A percentile compares a stretch with the other conserved stretches of the same genome.
These are phyloP conservation scores for Luzula sylvatica DNA, from an alignment of 176 grass and related monocot genomes.

Conservation along the genomic window DNA sequence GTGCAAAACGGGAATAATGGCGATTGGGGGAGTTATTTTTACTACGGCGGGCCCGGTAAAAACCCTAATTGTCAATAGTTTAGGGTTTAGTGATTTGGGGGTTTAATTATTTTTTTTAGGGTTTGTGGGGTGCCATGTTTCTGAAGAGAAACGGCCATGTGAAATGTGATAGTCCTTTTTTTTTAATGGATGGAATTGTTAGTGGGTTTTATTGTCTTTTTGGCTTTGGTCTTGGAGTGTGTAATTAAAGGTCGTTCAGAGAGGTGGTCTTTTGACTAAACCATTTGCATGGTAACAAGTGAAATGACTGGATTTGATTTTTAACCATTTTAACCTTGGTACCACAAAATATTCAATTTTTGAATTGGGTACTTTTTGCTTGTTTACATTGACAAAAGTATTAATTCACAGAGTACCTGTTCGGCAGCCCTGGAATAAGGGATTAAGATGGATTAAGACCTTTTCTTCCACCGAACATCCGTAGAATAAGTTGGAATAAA, in stretches of 20 bases:
- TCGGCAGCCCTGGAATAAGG: too few species aligned
- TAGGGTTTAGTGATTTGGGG: slow-evolving; percentile 13
- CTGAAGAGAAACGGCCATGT: slow-evolving; percentile 95
- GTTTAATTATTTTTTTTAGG: slow-evolving; percentile 22
- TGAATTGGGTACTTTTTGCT: not conserved
- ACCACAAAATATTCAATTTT: slow-evolving; percentile 1
- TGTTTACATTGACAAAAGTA: slow-evolving; percentile 13
- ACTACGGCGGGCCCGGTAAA: slow-evolving; percentile 92
- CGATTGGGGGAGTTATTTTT: slow-evolving; percentile 89
- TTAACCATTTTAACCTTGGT: slow-evolving; percentile 15
- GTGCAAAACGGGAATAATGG: slow-evolving; percentile 64
- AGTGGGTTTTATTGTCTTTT: slow-evolving; percentile 39
- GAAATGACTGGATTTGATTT: not conserved
- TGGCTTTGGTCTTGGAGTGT: slow-evolving; percentile 19
- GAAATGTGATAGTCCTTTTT: slow-evolving; percentile 70
- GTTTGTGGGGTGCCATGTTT: slow-evolving; percentile 40
- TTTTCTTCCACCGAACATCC: too few species aligned
- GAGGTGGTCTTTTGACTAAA: slow-evolving; percentile 30
- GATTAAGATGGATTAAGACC: too few species aligned
- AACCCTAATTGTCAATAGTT: slow-evolving; percentile 59
- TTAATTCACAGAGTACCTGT: too few species aligned
- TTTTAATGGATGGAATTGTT: slow-evolving; percentile 43
- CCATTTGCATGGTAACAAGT: slow-evolving; percentile 7
- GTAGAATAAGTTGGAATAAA: too few species aligned
- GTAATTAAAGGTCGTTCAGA: slow-evolving; percentile 23